Conservation (phyloP, 179 eudicot genomes). For the Silene noctiflora region DNA sequence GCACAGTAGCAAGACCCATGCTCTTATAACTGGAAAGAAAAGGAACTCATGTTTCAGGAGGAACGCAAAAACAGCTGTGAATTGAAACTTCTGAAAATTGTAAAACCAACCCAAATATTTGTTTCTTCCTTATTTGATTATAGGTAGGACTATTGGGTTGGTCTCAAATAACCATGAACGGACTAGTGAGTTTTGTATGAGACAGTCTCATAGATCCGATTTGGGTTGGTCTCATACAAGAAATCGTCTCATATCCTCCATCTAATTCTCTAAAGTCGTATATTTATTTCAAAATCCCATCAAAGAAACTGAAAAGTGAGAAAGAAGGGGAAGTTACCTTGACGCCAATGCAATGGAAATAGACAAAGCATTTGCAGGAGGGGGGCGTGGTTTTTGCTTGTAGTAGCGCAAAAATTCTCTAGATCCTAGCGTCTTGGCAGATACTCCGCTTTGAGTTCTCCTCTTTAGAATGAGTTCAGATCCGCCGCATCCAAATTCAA, state of each 20-base stretch:
- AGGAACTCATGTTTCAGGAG: not conserved
- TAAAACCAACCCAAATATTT: not conserved
- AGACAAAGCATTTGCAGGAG: constrained; percentile 49
- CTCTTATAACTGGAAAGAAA: constrained; percentile 60
- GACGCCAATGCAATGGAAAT: constrained; percentile 66
- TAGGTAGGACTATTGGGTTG: not conserved
- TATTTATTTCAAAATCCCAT: too few species aligned
- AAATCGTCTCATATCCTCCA: too few species aligned
- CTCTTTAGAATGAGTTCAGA: constrained; percentile 75
- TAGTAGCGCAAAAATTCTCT: constrained; percentile 86
- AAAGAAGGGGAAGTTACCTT: constrained; percentile 39
- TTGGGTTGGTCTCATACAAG: too few species aligned
- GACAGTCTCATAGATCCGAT: not conserved
- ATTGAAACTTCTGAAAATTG: not conserved
- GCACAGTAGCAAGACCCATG: constrained; percentile 89
- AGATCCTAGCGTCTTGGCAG: constrained; percentile 72
- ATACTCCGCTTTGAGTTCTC: constrained; percentile 39
- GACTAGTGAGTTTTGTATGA: not conserved
- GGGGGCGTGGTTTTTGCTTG: constrained; percentile 87
- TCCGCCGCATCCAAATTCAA: constrained; percentile 81
- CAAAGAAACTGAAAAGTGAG: not conserved
- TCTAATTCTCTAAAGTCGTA: too few species aligned
- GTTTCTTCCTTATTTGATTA: not conserved
- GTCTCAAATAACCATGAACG: not conserved
- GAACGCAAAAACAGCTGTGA: not conserved